These are phyloP conservation scores for Termitomyces sp. DNA, from an alignment of 1,284 basidiomycete genomes.

Conservation along the genomic window DNA sequence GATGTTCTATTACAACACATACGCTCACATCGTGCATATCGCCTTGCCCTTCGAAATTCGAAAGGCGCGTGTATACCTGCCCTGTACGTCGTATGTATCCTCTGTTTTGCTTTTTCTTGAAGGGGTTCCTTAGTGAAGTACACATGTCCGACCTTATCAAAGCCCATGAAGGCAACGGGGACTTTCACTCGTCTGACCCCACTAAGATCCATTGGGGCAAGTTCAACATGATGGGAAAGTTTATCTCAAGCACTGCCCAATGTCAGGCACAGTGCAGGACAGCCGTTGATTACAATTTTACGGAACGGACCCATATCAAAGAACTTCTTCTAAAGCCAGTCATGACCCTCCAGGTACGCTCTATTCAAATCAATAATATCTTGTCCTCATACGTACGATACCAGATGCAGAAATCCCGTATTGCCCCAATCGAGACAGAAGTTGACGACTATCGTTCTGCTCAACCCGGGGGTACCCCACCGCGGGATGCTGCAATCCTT, in stretches of 20 bases:
- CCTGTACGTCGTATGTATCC: slow-evolving; percentile 44
- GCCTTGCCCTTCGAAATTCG: slow-evolving; percentile 72
- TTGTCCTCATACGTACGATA: slow-evolving; percentile 4
- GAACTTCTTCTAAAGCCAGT: slow-evolving; percentile 49
- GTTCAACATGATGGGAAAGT: slow-evolving; percentile 78
- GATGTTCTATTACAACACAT: slow-evolving; percentile 69
- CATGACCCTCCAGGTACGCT: slow-evolving; percentile 61
- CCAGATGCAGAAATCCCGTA: slow-evolving; percentile 42
- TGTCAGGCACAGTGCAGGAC: slow-evolving; percentile 68
- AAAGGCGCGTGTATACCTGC: slow-evolving; percentile 80
- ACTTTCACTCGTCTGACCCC: slow-evolving; percentile 53
- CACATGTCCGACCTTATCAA: slow-evolving; percentile 77
- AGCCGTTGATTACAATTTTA: slow-evolving; percentile 53
- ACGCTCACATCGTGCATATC: slow-evolving; percentile 73
- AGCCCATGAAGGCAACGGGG: slow-evolving; percentile 71
- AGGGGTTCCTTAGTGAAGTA: slow-evolving; percentile 55
- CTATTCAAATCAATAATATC: background rate
- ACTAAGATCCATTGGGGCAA: slow-evolving; percentile 80
- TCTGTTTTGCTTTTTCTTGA: slow-evolving; percentile 5
- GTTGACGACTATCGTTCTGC: slow-evolving; percentile 34
- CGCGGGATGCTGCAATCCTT: slow-evolving; percentile 33
- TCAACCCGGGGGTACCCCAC: slow-evolving; percentile 19
- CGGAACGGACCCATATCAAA: slow-evolving; percentile 43
- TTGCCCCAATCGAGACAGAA: slow-evolving; percentile 44
- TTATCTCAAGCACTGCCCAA: slow-evolving; percentile 63